phyloP scores from a whole-genome alignment of 306 rosid genomes.

The Urtica urens region DNA sequence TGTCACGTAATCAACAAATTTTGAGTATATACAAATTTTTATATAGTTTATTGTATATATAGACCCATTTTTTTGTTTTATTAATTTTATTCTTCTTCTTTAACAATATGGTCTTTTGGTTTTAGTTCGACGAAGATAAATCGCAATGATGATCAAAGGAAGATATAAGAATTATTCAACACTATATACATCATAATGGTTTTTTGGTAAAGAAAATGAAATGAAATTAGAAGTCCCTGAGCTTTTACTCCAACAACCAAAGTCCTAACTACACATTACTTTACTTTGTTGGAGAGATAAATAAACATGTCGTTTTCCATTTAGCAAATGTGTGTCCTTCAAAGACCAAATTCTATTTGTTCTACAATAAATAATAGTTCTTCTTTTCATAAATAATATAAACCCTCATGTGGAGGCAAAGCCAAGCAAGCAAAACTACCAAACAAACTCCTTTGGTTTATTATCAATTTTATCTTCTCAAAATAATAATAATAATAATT shows the following conservation, averaged over 20 bases:
- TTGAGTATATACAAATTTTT: no score
- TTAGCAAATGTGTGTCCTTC: constrained; percentile 48
- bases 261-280: constrained; percentile 31
- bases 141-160: not conserved
- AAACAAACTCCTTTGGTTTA: constrained; percentile 20
- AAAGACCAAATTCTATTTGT: constrained; percentile 31
- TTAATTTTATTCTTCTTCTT: no score
- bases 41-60: no score
- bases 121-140: not conserved
- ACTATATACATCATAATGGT: not conserved
- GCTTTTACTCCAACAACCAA: constrained; percentile 65
- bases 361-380: no score
- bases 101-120: not conserved
- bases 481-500: not conserved
- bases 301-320: constrained; percentile 58
- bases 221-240: constrained; percentile 34
- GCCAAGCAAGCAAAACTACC: constrained; percentile 68
- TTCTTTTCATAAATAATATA: not conserved
- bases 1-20: no score
- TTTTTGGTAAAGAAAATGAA: constrained; percentile 14
- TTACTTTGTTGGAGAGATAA: constrained; percentile 21
- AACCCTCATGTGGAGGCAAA: constrained; percentile 78
- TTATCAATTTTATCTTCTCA: not conserved
- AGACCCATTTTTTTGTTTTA: no score
- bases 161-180: not conserved